Percentiles rank a stretch among this genome's conserved stretches.
Evolutionary conservation across 768 basidiomycete genomes (phyloP).

Genomic region (Lactarius psammicola): DNA sequence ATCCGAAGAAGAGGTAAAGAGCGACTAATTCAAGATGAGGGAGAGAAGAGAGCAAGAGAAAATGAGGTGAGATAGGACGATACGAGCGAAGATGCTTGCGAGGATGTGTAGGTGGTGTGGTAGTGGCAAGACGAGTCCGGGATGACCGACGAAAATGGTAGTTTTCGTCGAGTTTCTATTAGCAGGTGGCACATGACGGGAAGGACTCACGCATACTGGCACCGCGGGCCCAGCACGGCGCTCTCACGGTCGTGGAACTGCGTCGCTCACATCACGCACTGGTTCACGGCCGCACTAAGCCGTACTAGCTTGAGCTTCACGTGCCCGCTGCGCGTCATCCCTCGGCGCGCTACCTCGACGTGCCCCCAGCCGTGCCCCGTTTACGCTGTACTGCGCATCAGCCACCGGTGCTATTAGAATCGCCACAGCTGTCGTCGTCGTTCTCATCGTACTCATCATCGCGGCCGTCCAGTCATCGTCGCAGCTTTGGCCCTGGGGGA

Average conservation of each 20-base stretch:
- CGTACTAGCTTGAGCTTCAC: slow-evolving; percentile 29
- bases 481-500: neutral
- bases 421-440: too few species aligned
- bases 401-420: neutral
- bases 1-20: too few species aligned
- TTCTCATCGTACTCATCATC: neutral
- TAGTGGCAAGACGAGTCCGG: too few species aligned
- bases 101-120: too few species aligned
- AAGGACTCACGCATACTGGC: slow-evolving; percentile 27
- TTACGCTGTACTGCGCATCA: slow-evolving; percentile 5
- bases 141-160: too few species aligned
- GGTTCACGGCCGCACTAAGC: slow-evolving; percentile 25
- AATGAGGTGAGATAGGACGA: too few species aligned
- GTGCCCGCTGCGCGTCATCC: slow-evolving; percentile 28
- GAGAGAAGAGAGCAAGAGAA: too few species aligned
- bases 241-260: slow-evolving; percentile 27
- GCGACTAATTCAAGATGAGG: too few species aligned
- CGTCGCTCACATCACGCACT: slow-evolving; percentile 24
- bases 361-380: slow-evolving; percentile 24
- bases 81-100: too few species aligned
- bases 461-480: neutral
- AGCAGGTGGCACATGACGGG: neutral
- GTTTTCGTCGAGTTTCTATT: too few species aligned
- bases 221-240: slow-evolving; percentile 20
- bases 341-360: slow-evolving; percentile 24